Base-by-base conservation (phyloP, 805 yeast genomes). In the Nadsonia fulvescens region DNA sequence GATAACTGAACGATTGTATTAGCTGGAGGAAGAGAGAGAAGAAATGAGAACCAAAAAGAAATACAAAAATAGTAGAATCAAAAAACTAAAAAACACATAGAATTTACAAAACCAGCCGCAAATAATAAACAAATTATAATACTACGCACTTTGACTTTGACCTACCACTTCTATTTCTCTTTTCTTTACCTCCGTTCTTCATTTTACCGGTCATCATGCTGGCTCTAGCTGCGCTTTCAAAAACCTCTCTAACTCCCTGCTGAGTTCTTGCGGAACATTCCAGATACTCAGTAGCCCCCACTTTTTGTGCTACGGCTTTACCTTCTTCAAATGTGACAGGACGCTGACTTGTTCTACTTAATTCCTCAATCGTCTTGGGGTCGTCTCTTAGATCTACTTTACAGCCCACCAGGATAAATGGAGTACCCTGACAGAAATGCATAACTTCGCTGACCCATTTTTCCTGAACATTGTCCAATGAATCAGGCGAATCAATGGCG, bases 261-360 rank as follows among this genome's bases (percentile, higher is more conserved):
- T 82, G 82, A 39, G 78, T 70, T 58, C 74, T 76, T 17, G 93
- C 93, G 26, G 93, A 79, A 63, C 94, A 81, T 60, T 81, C 94
- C 45, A 77, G 63, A 53, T 81, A 81, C 49, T 71, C 68, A 37
- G 70, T 56, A 33, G 93, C 92, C 42, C 86, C 91, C 44, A 81
- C 79, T 58, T 75, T 76, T 41, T 75, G 76, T 34, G 93, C 92
- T 38, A 78, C 89, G 31, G 70, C 63, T 54, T 74, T 75, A 42
- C 92, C 93, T 54, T 81, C 92, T 32, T 75, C 65, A 21, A 76
- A 47, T 12, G 83, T 51, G 29, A 81, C 91, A 21, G 93, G 93
- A 45, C 67, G 69, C 53, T 73, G 78, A 37, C 75, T 73, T 35
- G 72, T 67, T 43, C 71, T 70, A 47, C 72, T 61, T 42, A 81